Percentiles rank a stretch among this genome's conserved stretches.
phyloP scores from a whole-genome alignment of 2,329 filamentous ascomycete genomes.

The Ceratocystis cubensis region DNA sequence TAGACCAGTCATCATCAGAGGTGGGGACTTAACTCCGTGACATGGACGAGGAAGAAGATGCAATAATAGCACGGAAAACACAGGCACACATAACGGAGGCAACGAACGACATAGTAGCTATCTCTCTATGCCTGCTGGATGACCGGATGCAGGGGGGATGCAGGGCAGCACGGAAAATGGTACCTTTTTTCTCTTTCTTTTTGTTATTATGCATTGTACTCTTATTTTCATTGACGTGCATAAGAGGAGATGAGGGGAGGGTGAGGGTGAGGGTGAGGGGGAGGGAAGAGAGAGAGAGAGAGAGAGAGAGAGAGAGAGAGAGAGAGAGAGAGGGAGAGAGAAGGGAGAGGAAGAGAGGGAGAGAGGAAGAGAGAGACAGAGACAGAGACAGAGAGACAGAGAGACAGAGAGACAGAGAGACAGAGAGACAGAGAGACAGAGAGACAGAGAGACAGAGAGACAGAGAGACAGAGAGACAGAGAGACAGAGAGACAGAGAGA shows the following conservation, averaged over 20 bases:
- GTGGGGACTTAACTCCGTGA: neutral
- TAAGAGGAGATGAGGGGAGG: neutral
- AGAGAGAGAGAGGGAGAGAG: neutral
- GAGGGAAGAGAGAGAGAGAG: neutral
- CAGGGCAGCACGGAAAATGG: no score
- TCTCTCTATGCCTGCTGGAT: no score
- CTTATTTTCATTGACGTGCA: slow-evolving; percentile 6
- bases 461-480: no score
- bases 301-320: neutral
- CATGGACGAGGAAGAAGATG: neutral
- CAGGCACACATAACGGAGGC: neutral
- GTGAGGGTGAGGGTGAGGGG: neutral
- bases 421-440: neutral
- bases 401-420: no score
- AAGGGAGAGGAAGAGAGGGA: no score
- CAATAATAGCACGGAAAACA: neutral
- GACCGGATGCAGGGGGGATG: no score
- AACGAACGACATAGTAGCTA: neutral
- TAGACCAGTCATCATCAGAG: no score
- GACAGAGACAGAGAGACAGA: neutral
- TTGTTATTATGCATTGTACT: neutral
- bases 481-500: no score
- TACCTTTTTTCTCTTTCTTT: neutral
- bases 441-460: no score
- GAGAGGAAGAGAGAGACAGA: no score